Conservation (phyloP, 306 rosid species). For the Inga laurina region DNA sequence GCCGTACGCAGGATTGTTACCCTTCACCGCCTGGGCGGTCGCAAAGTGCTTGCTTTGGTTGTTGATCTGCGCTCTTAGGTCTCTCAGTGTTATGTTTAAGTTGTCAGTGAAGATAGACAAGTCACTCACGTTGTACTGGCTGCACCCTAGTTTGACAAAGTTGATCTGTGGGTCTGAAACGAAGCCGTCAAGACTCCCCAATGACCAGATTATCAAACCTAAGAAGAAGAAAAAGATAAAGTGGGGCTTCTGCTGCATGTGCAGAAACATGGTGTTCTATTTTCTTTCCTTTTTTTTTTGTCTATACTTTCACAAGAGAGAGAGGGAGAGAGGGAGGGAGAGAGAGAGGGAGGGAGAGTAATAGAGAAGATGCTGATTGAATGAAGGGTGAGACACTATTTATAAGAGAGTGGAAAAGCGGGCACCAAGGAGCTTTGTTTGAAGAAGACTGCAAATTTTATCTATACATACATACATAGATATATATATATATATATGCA, state of each 20-base stretch:
- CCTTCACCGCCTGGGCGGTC: neutral
- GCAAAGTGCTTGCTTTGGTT: neutral
- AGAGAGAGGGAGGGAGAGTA: neutral
- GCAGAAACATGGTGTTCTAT: neutral
- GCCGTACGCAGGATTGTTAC: neutral
- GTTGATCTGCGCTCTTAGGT: neutral
- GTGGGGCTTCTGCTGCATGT: neutral
- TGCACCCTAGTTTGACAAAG: neutral
- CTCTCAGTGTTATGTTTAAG: neutral
- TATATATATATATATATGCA: no score
- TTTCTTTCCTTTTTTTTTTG: no score
- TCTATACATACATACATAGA: no score
- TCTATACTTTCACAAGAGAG: neutral
- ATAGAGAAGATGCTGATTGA: neutral
- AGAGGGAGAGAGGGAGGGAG: no score
- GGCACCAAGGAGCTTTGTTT: no score
- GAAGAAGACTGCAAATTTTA: no score
- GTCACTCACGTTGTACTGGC: neutral
- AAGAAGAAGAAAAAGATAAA: no score
- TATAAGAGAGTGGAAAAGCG: no score
- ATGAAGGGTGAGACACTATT: neutral
- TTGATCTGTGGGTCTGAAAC: neutral
- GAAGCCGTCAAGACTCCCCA: neutral
- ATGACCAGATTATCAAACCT: neutral
- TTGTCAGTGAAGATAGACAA: neutral